Evolutionary conservation across 768 basidiomycete genomes (phyloP).

Genomic region (Jaapia argillacea): DNA sequence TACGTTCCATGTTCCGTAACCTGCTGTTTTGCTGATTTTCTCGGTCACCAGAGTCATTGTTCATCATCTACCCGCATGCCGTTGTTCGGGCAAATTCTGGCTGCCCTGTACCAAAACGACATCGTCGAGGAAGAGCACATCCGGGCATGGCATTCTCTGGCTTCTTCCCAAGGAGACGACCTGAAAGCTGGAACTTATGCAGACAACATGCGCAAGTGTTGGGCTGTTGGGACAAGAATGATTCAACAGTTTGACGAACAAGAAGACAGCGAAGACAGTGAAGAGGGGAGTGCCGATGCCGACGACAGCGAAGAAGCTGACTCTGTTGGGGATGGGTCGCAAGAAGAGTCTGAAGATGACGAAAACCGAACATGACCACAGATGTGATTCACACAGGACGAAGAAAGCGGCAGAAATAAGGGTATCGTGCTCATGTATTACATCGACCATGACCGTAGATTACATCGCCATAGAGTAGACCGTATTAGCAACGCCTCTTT

Average conservation of each 20-base stretch:
- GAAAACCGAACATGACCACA: too few species aligned
- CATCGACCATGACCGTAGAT: too few species aligned
- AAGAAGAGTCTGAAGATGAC: constrained; percentile 9
- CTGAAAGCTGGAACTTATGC: constrained; percentile 25
- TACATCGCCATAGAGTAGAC: too few species aligned
- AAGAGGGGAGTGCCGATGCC: constrained; percentile 18
- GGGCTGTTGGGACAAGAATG: constrained; percentile 63
- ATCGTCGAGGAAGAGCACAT: constrained; percentile 87
- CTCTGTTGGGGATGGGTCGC: constrained; percentile 13
- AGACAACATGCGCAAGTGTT: constrained; percentile 57
- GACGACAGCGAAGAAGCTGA: constrained; percentile 14
- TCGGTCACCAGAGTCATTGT: constrained; percentile 43
- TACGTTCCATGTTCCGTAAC: constrained; percentile 18
- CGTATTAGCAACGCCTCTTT: too few species aligned
- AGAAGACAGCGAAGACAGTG: constrained; percentile 38
- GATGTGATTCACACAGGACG: too few species aligned
- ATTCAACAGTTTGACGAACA: constrained; percentile 78
- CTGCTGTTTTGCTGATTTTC: not conserved
- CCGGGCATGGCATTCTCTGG: constrained; percentile 69
- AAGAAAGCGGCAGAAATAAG: too few species aligned
- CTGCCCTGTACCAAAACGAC: constrained; percentile 84
- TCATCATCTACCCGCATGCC: constrained; percentile 50
- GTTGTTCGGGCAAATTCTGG: constrained; percentile 79
- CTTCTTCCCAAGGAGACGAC: constrained; percentile 43
- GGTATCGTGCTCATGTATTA: too few species aligned